Conservation (phyloP, 192 early-diverging fungal genomes). For the Jimgerdemannia lactiflua region DNA sequence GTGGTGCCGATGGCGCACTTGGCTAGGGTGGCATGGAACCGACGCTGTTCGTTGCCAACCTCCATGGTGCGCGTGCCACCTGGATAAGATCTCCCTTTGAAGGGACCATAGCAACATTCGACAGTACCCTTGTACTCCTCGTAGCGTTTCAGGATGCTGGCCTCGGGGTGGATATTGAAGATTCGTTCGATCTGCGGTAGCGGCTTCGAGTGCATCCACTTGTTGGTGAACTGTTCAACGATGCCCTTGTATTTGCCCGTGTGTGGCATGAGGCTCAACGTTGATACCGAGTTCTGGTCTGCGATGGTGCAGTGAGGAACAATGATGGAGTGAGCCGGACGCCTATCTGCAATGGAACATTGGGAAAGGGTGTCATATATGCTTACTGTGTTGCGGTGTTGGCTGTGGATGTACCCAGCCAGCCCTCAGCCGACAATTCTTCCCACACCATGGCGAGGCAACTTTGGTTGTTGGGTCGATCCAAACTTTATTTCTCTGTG, state of each 20-base stretch:
- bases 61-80: slow-evolving; percentile 10
- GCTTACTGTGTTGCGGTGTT: neutral
- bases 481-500: neutral
- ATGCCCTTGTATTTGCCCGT: slow-evolving; percentile 11
- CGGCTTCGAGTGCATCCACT: slow-evolving; percentile 19
- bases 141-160: slow-evolving; percentile 7
- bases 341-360: neutral
- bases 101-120: slow-evolving; percentile 7
- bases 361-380: neutral
- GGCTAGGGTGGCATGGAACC: slow-evolving; percentile 21
- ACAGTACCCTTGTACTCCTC: slow-evolving; percentile 14
- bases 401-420: neutral
- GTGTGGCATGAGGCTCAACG: neutral
- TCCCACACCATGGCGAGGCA: neutral
- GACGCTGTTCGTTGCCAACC: slow-evolving; percentile 21
- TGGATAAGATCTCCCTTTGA: slow-evolving; percentile 13
- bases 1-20: neutral
- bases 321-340: neutral
- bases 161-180: slow-evolving; percentile 13
- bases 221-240: slow-evolving; percentile 6
- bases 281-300: neutral
- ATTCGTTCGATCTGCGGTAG: slow-evolving; percentile 10
- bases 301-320: neutral
- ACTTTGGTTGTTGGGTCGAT: neutral
- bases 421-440: neutral